Percentiles rank a stretch among this genome's conserved stretches.
phyloP scores from a whole-genome alignment of 2,329 filamentous ascomycete species.

The Elsinoe perseae region DNA sequence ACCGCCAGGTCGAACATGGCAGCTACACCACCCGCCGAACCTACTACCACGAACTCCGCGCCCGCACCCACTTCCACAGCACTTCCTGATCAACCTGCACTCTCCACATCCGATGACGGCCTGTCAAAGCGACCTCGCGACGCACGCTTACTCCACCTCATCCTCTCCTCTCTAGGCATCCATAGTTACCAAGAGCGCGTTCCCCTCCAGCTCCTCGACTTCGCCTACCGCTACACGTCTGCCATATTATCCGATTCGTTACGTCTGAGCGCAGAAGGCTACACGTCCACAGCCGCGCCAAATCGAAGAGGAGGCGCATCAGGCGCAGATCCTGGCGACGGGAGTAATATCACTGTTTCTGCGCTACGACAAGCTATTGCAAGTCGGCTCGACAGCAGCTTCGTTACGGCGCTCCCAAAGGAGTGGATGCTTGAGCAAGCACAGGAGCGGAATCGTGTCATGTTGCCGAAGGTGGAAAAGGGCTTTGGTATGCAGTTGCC shows the following conservation, averaged over 20 bases:
- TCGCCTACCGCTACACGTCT: slow-evolving; percentile 74
- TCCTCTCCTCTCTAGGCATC: slow-evolving; percentile 71
- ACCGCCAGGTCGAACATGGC: slow-evolving; percentile 16
- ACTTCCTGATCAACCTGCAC: slow-evolving; percentile 26
- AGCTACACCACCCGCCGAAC: slow-evolving; percentile 18
- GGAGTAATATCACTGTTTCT: slow-evolving; percentile 52
- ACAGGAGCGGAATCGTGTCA: slow-evolving; percentile 59
- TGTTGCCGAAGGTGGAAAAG: slow-evolving; percentile 50
- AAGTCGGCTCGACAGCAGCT: slow-evolving; percentile 60
- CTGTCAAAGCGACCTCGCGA: slow-evolving; percentile 59
- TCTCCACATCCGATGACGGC: slow-evolving; percentile 30
- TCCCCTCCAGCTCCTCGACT: slow-evolving; percentile 74
- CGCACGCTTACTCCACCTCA: slow-evolving; percentile 68
- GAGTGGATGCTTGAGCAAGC: slow-evolving; percentile 73
- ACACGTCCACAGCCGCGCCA: slow-evolving; percentile 36
- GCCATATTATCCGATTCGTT: slow-evolving; percentile 63
- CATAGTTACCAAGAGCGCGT: slow-evolving; percentile 75
- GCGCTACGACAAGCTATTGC: slow-evolving; percentile 67
- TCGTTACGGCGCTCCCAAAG: slow-evolving; percentile 57
- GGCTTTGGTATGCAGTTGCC: slow-evolving; percentile 53
- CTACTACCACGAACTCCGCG: slow-evolving; percentile 17
- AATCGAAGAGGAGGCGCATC: slow-evolving; percentile 24
- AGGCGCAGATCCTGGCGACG: slow-evolving; percentile 33
- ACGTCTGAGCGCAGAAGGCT: slow-evolving; percentile 61
- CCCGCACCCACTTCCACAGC: slow-evolving; percentile 16